Evolutionary conservation across 176 grass and related monocot species (phyloP).

Genomic region (Oryza meyeriana): DNA sequence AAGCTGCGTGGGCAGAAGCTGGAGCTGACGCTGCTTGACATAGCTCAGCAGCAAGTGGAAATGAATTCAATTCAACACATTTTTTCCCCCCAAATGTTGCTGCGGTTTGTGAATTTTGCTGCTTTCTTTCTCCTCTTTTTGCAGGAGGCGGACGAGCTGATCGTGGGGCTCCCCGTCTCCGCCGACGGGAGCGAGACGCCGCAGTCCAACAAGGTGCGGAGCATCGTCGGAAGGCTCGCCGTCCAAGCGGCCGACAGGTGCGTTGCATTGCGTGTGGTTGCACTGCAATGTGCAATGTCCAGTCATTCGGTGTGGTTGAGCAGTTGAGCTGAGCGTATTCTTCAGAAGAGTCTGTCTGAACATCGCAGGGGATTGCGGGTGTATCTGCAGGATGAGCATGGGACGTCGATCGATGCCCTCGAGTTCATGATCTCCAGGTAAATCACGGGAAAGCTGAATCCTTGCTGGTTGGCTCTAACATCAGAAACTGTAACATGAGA

Average conservation of each 20-base stretch:
- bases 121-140: background rate
- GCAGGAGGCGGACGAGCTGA: slow-evolving; percentile 55
- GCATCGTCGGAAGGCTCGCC: slow-evolving; percentile 65
- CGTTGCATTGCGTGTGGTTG: background rate
- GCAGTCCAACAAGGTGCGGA: slow-evolving; percentile 81
- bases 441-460: slow-evolving; percentile 6
- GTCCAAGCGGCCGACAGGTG: slow-evolving; percentile 74
- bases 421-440: slow-evolving; percentile 84
- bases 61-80: background rate
- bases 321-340: too few species aligned
- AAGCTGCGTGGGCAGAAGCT: slow-evolving; percentile 65
- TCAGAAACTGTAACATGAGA: too few species aligned
- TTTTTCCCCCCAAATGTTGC: background rate
- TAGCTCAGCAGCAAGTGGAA: slow-evolving; percentile 58
- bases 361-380: slow-evolving; percentile 80
- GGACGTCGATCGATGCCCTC: slow-evolving; percentile 73
- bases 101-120: background rate
- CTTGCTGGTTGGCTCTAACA: background rate
- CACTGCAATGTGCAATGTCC: slow-evolving; percentile 12
- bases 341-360: slow-evolving; percentile 28
- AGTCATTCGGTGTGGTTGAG: background rate
- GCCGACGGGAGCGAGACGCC: slow-evolving; percentile 57
- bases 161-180: slow-evolving; percentile 69
- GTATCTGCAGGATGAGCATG: slow-evolving; percentile 79
- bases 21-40: slow-evolving; percentile 62